Percentiles rank a stretch among this genome's conserved stretches.
Evolutionary conservation across 805 yeast genomes (phyloP).

Genomic region (Yarrowia deformans): DNA sequence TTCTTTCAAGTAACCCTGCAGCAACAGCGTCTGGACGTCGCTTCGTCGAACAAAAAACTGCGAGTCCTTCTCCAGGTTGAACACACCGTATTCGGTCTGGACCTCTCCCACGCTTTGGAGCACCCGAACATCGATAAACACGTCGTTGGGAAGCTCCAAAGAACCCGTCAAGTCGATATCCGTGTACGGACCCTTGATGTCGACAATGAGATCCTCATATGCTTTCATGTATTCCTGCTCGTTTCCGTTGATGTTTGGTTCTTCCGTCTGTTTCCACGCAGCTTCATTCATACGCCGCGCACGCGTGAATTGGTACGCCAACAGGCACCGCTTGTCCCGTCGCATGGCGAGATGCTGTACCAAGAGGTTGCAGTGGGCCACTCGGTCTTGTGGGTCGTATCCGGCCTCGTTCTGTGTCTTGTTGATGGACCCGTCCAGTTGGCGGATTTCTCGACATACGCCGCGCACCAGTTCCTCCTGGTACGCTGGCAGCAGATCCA

Average conservation of each 20-base stretch:
- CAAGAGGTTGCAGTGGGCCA: conserved; percentile 54
- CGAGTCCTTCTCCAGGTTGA: conserved; percentile 89
- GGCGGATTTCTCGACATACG: conserved; percentile 71
- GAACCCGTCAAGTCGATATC: conserved; percentile 89
- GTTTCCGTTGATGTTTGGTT: conserved; percentile 66
- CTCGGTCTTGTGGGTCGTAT: conserved; percentile 47
- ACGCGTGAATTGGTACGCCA: conserved; percentile 81
- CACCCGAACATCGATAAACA: conserved; percentile 93
- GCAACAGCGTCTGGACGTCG: conserved; percentile 91
- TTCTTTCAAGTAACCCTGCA: conserved; percentile 90
- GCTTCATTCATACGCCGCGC: conserved; percentile 69
- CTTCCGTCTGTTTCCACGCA: conserved; percentile 65
- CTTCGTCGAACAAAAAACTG: conserved; percentile 93
- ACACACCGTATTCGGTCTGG: conserved; percentile 96
- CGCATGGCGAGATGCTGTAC: conserved; percentile 79
- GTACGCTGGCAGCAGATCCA: conserved; percentile 72
- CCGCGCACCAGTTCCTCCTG: conserved; percentile 74
- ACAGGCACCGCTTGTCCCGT: conserved; percentile 85
- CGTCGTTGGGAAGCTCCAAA: conserved; percentile 88
- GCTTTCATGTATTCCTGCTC: conserved; percentile 80
- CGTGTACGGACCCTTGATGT: conserved; percentile 77
- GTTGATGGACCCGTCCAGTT: conserved; percentile 61
- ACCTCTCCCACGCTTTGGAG: conserved; percentile 95
- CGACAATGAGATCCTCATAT: conserved; percentile 74
- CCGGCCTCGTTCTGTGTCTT: conserved; percentile 50